Evolutionary conservation across 257 asterid genomes (phyloP), one percentile per base, ranked within the genome.

Genomic region (Handroanthus guayacan): DNA sequence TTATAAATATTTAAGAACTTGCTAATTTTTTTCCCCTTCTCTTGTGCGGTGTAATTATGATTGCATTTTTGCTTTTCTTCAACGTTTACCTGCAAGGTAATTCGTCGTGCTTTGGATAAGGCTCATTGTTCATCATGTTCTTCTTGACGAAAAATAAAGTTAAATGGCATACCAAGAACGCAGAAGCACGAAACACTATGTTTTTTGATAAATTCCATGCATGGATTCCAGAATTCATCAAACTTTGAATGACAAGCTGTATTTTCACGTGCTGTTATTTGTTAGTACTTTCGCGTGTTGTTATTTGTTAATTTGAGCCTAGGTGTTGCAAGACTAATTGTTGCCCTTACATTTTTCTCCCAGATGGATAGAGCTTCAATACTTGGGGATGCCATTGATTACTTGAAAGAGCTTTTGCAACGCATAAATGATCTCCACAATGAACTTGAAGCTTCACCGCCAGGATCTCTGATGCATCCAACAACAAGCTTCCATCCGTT

Each of bases 281-380:
- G 67, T 18, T 51, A 36, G 66, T 39, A 7, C 18, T 9, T 52
- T n/a, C 13, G 17, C 17, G 5, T 64, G 48, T 18, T 55, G 67
- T 18, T 51, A 36, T 25, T 25, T 25, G 31, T 25, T 25, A 31
- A n/a, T 38, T 11, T 64, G 25, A 41, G 31, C 50, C 54, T 12
- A 3, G 3, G 18, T 41, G 1, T 61, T 66, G n/a, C 12, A 9
- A 34, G 25, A 39, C 67, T 78, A 39, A 72, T 72, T 79, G 13
- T 54, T 66, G 10, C 13, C 47, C 11, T 45, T 31, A 20, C 52
- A 1, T 2, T 5, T 2, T 10, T 50, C 36, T 63, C 5, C 61
- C 25, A 92, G 98, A 92, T 92, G 98, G 98, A 92, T 84, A 87
- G 97, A 83, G 98, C 97, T 79, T 90, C 98, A 14, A 90, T 92